Evolutionary conservation across 2,329 filamentous ascomycete species (phyloP).

Genomic region (Aspergillus melleus): DNA sequence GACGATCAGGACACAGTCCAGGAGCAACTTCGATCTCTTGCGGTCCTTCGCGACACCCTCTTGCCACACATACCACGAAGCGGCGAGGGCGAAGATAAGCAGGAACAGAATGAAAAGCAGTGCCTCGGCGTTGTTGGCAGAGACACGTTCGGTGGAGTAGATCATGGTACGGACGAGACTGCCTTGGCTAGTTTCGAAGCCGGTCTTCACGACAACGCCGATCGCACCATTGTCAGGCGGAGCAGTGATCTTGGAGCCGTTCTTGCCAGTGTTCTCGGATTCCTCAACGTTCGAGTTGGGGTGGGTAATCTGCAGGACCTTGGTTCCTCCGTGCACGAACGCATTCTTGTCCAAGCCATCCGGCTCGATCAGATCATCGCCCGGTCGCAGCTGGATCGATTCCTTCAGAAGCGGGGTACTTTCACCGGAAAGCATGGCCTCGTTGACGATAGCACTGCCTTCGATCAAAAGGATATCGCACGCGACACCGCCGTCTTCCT

Average conservation of each 20-base stretch:
- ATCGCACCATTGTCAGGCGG: slow-evolving; percentile 92
- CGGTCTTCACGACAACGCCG: slow-evolving; percentile 93
- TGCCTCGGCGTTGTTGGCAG: slow-evolving; percentile 95
- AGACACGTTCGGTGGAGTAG: slow-evolving; percentile 97
- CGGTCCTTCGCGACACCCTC: slow-evolving; percentile 93
- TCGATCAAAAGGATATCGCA: slow-evolving; percentile 97
- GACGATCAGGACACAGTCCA: slow-evolving; percentile 96
- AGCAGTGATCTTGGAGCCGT: slow-evolving; percentile 74
- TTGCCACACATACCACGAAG: slow-evolving; percentile 98
- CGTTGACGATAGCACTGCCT: slow-evolving; percentile 95
- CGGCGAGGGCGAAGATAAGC: slow-evolving; percentile 91
- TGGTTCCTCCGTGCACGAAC: slow-evolving; percentile 95
- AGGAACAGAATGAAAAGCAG: slow-evolving; percentile 98
- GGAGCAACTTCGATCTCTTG: slow-evolving; percentile 93
- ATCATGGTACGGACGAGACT: slow-evolving; percentile 99
- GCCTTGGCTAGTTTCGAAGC: slow-evolving; percentile 97
- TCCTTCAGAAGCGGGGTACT: slow-evolving; percentile 97
- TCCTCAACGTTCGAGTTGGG: slow-evolving; percentile 71
- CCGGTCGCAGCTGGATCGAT: slow-evolving; percentile 85
- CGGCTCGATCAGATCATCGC: slow-evolving; percentile 75
- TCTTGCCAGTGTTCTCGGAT: slow-evolving; percentile 58
- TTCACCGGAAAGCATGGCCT: slow-evolving; percentile 98
- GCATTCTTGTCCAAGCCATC: slow-evolving; percentile 96
- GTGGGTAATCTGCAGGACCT: slow-evolving; percentile 93
- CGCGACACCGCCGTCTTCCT: slow-evolving; percentile 94